Base-by-base conservation (phyloP, 208 protist species). In the Leishmania martiniquensis region DNA sequence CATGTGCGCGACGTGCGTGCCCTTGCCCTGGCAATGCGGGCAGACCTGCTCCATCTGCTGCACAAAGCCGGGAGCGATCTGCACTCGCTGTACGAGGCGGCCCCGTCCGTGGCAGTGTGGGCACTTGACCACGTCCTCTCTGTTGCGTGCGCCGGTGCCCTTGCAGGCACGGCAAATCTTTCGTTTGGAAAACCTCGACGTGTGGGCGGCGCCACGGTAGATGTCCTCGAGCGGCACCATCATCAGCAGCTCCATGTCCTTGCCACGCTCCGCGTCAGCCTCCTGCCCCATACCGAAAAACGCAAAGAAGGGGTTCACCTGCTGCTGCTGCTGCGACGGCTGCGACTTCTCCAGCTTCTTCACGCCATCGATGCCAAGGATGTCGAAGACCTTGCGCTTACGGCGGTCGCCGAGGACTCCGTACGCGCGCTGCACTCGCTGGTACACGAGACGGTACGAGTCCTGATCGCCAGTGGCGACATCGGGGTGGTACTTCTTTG, bases 301-400 rank as follows among this genome's bases (percentile, higher is more conserved):
- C 15, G 67, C 77, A 17, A 81, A 80, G 57, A 87, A 78, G 10
- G 83, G 83, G 66, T 87, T 79, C 72, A 85, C 63, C 55, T 80
- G 78, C 59, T 86, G 82, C 54, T 85, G 66, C 63, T 77, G 82
- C 74, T 76, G 77, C n/a, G n/a, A n/a, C n/a, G n/a, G n/a, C 49
- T 76, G 76, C 57, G 82, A 80, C 62, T 86, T 66, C 86, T 93
- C 81, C 55, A 98, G 82, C 86, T 94, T 92, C 77, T 87, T 66
- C 20, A 98, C 51, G 20, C 96, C 95, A 34, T 97, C 93, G 42
- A 95, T 85, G 20, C 97, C 97, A 17, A 89, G 91, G 75, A 96
- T 94, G 77, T 98, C 97, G 78, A 97, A 98, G 79, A 98, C 97
- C 57, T 94, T 93, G 0, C 96, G 90, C 83, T 97, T 96, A 49